A percentile compares a stretch with the other conserved stretches of the same genome.
Conservation (phyloP, 371 early-diverging fungal species). For the Apophysomyces sp. region DNA sequence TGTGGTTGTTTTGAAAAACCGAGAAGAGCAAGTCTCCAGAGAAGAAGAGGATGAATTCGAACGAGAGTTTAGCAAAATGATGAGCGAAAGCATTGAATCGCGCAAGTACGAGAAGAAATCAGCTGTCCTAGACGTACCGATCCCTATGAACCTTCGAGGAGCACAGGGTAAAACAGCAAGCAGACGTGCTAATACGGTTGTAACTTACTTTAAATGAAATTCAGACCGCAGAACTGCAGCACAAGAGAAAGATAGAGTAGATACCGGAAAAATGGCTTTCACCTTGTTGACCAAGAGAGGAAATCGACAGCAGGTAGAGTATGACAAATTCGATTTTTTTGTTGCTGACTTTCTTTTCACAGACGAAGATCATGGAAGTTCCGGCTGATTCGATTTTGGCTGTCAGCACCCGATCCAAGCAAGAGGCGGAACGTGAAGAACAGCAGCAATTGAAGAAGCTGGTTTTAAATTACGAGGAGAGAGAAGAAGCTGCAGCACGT, state of each 20-base stretch:
- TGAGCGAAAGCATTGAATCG: constrained; percentile 80
- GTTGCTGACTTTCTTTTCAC: not conserved
- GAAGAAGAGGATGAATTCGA: constrained; percentile 75
- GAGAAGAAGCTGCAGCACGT: constrained; percentile 70
- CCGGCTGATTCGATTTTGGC: constrained; percentile 88
- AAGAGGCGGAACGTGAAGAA: constrained; percentile 87
- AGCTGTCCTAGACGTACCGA: constrained; percentile 77
- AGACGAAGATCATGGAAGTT: constrained; percentile 74
- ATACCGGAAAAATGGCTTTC: constrained; percentile 72
- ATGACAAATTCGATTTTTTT: not conserved
- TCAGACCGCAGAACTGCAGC: constrained; percentile 42
- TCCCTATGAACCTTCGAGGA: constrained; percentile 71
- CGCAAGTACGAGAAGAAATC: constrained; percentile 78
- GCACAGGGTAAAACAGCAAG: constrained; percentile 29
- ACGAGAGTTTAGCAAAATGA: constrained; percentile 75
- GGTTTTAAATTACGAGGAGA: constrained; percentile 88
- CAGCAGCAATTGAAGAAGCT: constrained; percentile 86
- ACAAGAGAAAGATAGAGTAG: constrained; percentile 21
- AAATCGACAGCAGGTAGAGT: constrained; percentile 81
- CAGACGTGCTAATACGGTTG: not conserved
- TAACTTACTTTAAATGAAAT: not conserved
- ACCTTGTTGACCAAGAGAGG: constrained; percentile 90
- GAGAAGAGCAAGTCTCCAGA: constrained; percentile 30
- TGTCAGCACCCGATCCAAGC: constrained; percentile 76
- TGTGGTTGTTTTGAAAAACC: constrained; percentile 54